phyloP scores from a whole-genome alignment of 495 filamentous ascomycete species.

The Aspergillus nidulans region DNA sequence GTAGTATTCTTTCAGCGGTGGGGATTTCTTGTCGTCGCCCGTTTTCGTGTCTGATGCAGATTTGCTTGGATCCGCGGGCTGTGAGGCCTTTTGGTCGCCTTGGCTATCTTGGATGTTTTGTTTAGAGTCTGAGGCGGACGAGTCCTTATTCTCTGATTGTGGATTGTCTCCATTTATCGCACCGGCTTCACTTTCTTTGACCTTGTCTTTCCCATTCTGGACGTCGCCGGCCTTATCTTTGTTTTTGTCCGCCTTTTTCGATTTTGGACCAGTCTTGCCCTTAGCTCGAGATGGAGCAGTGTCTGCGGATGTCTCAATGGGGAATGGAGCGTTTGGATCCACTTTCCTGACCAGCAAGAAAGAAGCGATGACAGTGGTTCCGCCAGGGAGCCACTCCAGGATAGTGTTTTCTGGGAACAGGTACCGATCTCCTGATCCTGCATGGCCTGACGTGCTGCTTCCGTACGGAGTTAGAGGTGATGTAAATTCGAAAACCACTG shows the following conservation, averaged over 20 bases:
- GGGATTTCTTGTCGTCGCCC: slow-evolving; percentile 16
- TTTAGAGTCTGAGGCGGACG: slow-evolving; percentile 11
- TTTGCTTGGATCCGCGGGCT: background rate
- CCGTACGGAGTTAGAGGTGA: slow-evolving; percentile 46
- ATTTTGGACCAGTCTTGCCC: slow-evolving; percentile 31
- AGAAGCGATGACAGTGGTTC: slow-evolving; percentile 46
- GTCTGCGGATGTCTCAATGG: slow-evolving; percentile 31
- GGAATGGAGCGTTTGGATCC: slow-evolving; percentile 41
- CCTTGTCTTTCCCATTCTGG: slow-evolving; percentile 18
- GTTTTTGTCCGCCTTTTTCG: slow-evolving; percentile 34
- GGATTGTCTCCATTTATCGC: background rate
- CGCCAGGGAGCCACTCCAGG: slow-evolving; percentile 60
- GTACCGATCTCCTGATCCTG: slow-evolving; percentile 76
- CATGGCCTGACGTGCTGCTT: slow-evolving; percentile 54
- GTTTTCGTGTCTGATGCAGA: background rate
- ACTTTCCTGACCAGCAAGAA: slow-evolving; percentile 50
- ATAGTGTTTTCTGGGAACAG: slow-evolving; percentile 84
- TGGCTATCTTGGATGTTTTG: slow-evolving; percentile 7
- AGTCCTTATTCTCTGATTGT: background rate
- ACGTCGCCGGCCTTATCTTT: slow-evolving; percentile 29
- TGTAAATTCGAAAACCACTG: slow-evolving; percentile 79
- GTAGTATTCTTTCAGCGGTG: slow-evolving; percentile 67
- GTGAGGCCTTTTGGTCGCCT: slow-evolving; percentile 2
- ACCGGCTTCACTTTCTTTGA: background rate
- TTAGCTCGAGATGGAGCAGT: slow-evolving; percentile 23